phyloP scores from a whole-genome alignment of 2,329 filamentous ascomycete genomes.

The Stagonosporopsis rhizophila region DNA sequence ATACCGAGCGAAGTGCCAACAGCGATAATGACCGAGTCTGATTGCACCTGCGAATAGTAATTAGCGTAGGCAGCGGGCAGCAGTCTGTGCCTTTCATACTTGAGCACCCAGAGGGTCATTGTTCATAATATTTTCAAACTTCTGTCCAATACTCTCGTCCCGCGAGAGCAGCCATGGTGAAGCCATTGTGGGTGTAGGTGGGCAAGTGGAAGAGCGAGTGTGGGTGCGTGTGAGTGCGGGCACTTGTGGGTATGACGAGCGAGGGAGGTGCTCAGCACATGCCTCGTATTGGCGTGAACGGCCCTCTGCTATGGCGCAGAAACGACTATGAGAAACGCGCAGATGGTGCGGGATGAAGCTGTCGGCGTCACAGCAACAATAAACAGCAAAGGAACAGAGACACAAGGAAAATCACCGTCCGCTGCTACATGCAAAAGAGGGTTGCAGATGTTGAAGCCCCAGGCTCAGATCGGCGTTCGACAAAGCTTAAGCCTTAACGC shows the following conservation, averaged over 20 bases:
- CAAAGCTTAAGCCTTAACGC: constrained; percentile 19
- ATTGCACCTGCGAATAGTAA: constrained; percentile 56
- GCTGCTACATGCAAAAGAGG: constrained; percentile 5
- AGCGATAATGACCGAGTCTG: constrained; percentile 76
- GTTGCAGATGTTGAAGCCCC: constrained; percentile 4
- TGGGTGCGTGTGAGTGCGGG: constrained; percentile 6
- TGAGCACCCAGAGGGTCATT: constrained; percentile 39
- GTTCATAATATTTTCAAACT: constrained; percentile 40
- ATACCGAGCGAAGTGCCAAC: constrained; percentile 80
- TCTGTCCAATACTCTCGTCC: constrained; percentile 39
- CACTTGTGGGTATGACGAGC: constrained; percentile 19
- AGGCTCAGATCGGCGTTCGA: constrained; percentile 15
- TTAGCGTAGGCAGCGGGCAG: neutral
- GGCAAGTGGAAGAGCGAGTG: constrained; percentile 11
- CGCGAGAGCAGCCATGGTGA: constrained; percentile 33
- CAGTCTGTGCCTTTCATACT: constrained; percentile 20
- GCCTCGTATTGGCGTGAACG: constrained; percentile 5
- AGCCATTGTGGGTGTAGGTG: constrained; percentile 30
- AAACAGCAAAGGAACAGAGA: neutral
- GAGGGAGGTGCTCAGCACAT: constrained; percentile 22
- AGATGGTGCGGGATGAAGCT: neutral
- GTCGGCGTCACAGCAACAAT: constrained; percentile 9
- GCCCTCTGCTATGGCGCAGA: neutral
- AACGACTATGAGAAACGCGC: neutral
- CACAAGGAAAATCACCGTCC: neutral